These are phyloP conservation scores for Pichia nanzhaoensis DNA, from an alignment of 805 yeast genomes.

Conservation along the genomic window DNA sequence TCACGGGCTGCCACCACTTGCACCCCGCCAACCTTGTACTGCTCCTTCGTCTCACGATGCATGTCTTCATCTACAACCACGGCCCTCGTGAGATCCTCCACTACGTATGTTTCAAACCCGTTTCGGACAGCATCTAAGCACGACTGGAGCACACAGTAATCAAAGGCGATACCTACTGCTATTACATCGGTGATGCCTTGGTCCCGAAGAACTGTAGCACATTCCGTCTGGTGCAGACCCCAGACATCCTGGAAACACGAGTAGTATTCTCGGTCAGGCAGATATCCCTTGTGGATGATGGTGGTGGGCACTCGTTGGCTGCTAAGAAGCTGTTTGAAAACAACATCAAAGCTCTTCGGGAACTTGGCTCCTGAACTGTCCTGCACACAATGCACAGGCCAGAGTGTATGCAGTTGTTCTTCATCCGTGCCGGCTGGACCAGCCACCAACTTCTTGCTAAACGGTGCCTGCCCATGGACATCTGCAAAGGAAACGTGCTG, in stretches of 20 bases:
- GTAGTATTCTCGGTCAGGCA: constrained; percentile 73
- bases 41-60: constrained; percentile 32
- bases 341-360: constrained; percentile 27
- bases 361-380: constrained; percentile 58
- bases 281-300: constrained; percentile 62
- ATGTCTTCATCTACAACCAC: constrained; percentile 40
- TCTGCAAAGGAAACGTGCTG: constrained; percentile 80
- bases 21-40: constrained; percentile 30
- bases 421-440: constrained; percentile 41
- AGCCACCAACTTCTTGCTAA: constrained; percentile 37
- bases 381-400: constrained; percentile 94
- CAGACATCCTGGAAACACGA: constrained; percentile 83
- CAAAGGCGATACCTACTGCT: constrained; percentile 80
- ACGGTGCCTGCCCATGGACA: constrained; percentile 49
- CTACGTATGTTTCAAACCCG: constrained; percentile 61
- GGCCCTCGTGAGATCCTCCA: constrained; percentile 49
- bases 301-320: constrained; percentile 31
- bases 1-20: constrained; percentile 10
- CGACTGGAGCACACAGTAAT: constrained; percentile 75
- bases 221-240: constrained; percentile 63
- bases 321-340: no score
- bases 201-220: constrained; percentile 41
- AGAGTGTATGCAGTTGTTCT: constrained; percentile 43
- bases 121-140: constrained; percentile 57
- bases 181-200: constrained; percentile 52